A percentile compares a stretch with the other conserved stretches of the same genome.
phyloP scores from a whole-genome alignment of 1,284 basidiomycete genomes.

The Fomitopsis betulina region DNA sequence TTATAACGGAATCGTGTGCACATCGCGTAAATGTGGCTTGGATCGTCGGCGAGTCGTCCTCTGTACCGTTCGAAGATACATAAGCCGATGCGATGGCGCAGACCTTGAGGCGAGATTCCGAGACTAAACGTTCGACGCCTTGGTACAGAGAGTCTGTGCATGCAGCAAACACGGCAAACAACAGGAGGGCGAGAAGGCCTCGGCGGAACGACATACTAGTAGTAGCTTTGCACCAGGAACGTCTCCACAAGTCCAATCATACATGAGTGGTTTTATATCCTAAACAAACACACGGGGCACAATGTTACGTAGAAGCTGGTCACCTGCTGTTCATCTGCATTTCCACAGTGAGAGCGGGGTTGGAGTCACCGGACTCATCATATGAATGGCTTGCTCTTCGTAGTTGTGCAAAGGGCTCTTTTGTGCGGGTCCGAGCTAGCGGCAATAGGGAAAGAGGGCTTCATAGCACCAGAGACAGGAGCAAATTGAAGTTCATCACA shows the following conservation, averaged over 20 bases:
- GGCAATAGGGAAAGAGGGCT: background rate
- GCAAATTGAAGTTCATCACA: background rate
- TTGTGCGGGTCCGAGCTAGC: background rate
- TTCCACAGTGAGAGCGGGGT: background rate
- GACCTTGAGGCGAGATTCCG: background rate
- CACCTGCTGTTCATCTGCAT: background rate
- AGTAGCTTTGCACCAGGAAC: background rate
- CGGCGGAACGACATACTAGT: background rate
- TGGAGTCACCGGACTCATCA: background rate
- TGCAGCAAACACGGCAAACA: background rate
- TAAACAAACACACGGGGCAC: background rate
- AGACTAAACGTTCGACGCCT: background rate
- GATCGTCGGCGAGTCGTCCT: background rate
- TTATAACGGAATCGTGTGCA: background rate
- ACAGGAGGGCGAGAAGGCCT: background rate
- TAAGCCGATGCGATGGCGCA: background rate
- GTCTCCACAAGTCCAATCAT: background rate
- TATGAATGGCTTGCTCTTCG: background rate
- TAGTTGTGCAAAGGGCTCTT: background rate
- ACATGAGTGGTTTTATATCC: background rate
- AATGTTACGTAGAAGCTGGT: background rate
- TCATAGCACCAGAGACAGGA: background rate
- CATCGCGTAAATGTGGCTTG: background rate
- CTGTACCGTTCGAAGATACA: background rate
- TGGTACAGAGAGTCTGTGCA: too few species aligned